These are phyloP conservation scores for Bruguiera sexangula DNA, from an alignment of 345 rosid genomes.

Conservation along the genomic window DNA sequence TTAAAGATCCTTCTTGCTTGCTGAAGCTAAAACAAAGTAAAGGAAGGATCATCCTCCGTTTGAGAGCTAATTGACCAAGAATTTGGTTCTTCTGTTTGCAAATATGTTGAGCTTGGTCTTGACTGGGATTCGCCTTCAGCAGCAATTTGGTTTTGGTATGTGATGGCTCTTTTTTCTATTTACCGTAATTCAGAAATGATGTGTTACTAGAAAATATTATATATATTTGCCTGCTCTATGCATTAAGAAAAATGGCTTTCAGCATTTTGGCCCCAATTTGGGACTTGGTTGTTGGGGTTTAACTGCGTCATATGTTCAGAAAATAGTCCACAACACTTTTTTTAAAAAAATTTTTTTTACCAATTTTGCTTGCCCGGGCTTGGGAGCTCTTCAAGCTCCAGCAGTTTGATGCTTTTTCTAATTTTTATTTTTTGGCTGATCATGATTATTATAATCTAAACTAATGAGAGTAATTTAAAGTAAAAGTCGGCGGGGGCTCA, in stretches of 20 bases:
- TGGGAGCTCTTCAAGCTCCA: no score
- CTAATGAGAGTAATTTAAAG: no score
- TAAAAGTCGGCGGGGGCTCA: no score
- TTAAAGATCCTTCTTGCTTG: no score
- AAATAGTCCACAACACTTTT: not conserved
- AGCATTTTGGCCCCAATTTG: not conserved
- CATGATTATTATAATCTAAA: no score
- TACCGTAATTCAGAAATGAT: not conserved
- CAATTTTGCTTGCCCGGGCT: not conserved
- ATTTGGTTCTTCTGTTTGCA: slow-evolving; percentile 86
- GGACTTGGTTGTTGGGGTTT: not conserved
- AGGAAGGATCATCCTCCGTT: no score
- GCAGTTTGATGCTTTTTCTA: no score
- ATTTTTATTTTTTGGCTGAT: no score
- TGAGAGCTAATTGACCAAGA: slow-evolving; percentile 11
- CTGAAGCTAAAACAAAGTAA: no score
- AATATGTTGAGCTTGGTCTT: slow-evolving; percentile 82
- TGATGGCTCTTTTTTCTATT: slow-evolving; percentile 4
- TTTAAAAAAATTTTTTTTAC: not conserved
- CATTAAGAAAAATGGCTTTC: not conserved
- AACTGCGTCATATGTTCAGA: no score
- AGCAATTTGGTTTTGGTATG: slow-evolving; percentile 89
- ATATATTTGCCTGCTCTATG: not conserved
- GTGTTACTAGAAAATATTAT: not conserved
- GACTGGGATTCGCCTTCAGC: slow-evolving; percentile 86